Percentiles rank a stretch among this genome's conserved stretches.
These are phyloP conservation scores for Pyracantha coccinea DNA, from an alignment of 331 rosid genomes.

Conservation along the genomic window DNA sequence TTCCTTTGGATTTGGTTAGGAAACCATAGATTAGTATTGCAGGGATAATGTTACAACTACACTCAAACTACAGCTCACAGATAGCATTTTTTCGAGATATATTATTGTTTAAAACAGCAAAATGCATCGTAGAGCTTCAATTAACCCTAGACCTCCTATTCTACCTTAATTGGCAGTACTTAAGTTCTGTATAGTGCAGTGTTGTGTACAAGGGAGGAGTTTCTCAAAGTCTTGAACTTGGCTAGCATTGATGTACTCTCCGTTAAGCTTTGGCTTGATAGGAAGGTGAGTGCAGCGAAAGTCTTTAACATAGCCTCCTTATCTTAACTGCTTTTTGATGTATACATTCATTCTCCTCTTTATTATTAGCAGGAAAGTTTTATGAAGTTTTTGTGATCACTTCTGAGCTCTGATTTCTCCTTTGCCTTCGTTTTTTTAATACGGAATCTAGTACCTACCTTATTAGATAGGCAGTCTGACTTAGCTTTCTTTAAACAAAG, in stretches of 20 bases:
- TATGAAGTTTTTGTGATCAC: background rate
- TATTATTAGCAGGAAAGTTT: too few relatives aligned
- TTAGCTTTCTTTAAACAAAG: background rate
- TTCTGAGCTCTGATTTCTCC: background rate
- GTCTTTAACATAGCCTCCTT: background rate
- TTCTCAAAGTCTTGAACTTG: conserved; percentile 47
- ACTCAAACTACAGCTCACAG: background rate
- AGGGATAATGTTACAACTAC: background rate
- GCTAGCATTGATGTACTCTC: conserved; percentile 42
- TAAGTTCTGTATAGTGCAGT: conserved; percentile 41
- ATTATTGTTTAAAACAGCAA: background rate
- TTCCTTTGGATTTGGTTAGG: background rate
- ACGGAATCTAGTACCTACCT: background rate
- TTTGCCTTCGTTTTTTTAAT: background rate
- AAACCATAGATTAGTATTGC: background rate
- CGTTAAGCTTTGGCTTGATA: conserved; percentile 39
- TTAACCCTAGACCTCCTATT: conserved; percentile 10
- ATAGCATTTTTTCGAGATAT: background rate
- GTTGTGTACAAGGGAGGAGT: conserved; percentile 43
- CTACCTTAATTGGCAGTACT: conserved; percentile 15
- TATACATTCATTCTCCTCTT: background rate
- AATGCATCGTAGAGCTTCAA: conserved; percentile 5
- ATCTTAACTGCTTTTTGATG: background rate
- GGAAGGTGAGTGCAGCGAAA: conserved; percentile 30
- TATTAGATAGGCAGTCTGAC: background rate